These are phyloP conservation scores for Patellaria atrata DNA, from an alignment of 495 filamentous ascomycete genomes.

Conservation along the genomic window DNA sequence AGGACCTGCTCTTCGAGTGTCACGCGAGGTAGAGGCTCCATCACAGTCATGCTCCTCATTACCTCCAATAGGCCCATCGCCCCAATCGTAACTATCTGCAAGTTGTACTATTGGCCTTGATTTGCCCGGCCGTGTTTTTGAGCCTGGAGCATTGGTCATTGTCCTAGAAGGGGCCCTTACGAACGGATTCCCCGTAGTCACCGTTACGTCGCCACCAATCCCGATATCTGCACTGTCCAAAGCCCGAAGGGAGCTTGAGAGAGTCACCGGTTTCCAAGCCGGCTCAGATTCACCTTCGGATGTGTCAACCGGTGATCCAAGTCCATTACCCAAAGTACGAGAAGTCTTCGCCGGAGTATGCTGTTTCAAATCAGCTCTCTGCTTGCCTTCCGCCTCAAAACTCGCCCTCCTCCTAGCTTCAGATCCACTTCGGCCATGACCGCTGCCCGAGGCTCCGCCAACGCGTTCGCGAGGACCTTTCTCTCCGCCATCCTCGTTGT, in stretches of 20 bases:
- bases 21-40: not conserved
- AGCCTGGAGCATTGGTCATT: constrained; percentile 8
- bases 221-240: constrained; percentile 8
- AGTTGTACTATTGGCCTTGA: constrained; percentile 6
- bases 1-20: constrained; percentile 7
- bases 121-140: constrained; percentile 4
- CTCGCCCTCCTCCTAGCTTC: too few relatives aligned
- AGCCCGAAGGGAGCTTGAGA: constrained; percentile 10
- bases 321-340: too few relatives aligned
- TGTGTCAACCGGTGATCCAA: too few relatives aligned
- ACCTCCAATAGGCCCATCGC: constrained; percentile 15
- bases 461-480: too few relatives aligned
- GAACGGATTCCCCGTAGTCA: constrained; percentile 29
- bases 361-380: too few relatives aligned
- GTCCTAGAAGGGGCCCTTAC: constrained; percentile 28
- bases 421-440: too few relatives aligned
- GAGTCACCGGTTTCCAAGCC: too few relatives aligned
- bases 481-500: constrained; percentile 22
- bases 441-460: too few relatives aligned
- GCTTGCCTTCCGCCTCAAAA: too few relatives aligned
- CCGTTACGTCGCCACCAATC: constrained; percentile 4
- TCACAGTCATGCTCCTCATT: constrained; percentile 3
- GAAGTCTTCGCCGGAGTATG: too few relatives aligned
- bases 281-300: too few relatives aligned
- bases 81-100: constrained; percentile 29